Conservation (phyloP, 2,329 filamentous ascomycete genomes). For the Ophiostoma pallidulum region DNA sequence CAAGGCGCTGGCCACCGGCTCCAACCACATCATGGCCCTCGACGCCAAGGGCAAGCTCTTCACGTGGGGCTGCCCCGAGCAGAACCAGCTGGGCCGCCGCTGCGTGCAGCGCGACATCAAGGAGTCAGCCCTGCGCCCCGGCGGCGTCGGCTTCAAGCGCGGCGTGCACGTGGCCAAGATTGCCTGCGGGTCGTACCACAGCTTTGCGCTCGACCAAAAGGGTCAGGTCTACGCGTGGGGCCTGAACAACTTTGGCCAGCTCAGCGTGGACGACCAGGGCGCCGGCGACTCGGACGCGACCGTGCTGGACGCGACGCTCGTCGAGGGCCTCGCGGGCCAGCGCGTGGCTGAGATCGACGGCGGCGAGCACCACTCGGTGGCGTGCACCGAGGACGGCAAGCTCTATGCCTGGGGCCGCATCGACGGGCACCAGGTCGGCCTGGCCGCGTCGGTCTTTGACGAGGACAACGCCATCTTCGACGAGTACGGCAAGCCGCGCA, state of each 20-base stretch:
- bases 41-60: conserved; percentile 55
- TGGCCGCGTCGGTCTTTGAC: conserved; percentile 46
- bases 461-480: conserved; percentile 55
- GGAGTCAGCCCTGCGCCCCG: conserved; percentile 26
- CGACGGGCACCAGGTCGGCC: conserved; percentile 45
- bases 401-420: conserved; percentile 53
- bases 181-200: conserved; percentile 67
- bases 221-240: conserved; percentile 74
- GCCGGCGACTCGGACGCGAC: conserved; percentile 61
- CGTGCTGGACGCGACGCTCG: conserved; percentile 60
- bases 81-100: conserved; percentile 52
- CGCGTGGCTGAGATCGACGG: conserved; percentile 61
- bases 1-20: conserved; percentile 52
- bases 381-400: conserved; percentile 46
- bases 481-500: conserved; percentile 55
- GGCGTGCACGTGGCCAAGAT: conserved; percentile 57
- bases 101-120: conserved; percentile 45
- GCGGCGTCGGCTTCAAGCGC: conserved; percentile 25
- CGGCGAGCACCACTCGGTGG: conserved; percentile 62
- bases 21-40: conserved; percentile 62
- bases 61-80: conserved; percentile 65
- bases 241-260: conserved; percentile 78
- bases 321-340: conserved; percentile 54
- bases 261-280: conserved; percentile 48
- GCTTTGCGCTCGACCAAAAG: conserved; percentile 64